Percentiles rank a stretch among this genome's conserved stretches.
phyloP scores from a whole-genome alignment of 208 protist species.

The Wallacemonas sp. region DNA sequence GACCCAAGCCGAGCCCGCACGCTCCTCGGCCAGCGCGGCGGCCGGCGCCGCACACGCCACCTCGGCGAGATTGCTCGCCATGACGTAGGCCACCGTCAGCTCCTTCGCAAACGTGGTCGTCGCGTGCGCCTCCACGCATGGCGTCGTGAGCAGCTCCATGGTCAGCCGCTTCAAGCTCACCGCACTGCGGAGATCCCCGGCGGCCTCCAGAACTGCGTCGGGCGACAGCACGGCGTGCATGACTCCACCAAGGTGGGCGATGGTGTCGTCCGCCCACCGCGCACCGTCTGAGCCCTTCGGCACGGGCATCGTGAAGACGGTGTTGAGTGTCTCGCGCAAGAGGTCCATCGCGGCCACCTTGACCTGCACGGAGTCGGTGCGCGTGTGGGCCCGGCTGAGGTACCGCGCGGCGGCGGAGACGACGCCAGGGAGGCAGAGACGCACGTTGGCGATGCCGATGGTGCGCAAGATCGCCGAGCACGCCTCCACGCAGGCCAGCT shows the following conservation, averaged over 20 bases:
- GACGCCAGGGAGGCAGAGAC: constrained; percentile 75
- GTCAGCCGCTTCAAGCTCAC: constrained; percentile 34
- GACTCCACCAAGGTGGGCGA: constrained; percentile 28
- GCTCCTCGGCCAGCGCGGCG: constrained; percentile 15
- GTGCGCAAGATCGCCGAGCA: constrained; percentile 60
- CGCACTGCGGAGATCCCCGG: constrained; percentile 19
- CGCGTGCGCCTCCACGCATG: constrained; percentile 23
- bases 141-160: constrained; percentile 30
- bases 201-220: constrained; percentile 22
- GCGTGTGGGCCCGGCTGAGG: constrained; percentile 57
- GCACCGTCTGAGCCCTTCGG: constrained; percentile 18
- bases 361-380: constrained; percentile 70
- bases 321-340: constrained; percentile 32
- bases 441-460: constrained; percentile 56
- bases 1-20: background rate
- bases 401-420: constrained; percentile 75
- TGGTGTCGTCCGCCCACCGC: constrained; percentile 35
- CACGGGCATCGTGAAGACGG: constrained; percentile 23
- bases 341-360: constrained; percentile 53
- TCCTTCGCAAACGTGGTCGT: constrained; percentile 22
- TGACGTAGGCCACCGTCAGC: constrained; percentile 36
- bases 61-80: constrained; percentile 33
- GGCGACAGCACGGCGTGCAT: constrained; percentile 38
- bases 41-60: constrained; percentile 20
- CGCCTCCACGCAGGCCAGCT: constrained; percentile 58